Conservation (phyloP, 140 eudicot species). For the Anethum foeniculum region DNA sequence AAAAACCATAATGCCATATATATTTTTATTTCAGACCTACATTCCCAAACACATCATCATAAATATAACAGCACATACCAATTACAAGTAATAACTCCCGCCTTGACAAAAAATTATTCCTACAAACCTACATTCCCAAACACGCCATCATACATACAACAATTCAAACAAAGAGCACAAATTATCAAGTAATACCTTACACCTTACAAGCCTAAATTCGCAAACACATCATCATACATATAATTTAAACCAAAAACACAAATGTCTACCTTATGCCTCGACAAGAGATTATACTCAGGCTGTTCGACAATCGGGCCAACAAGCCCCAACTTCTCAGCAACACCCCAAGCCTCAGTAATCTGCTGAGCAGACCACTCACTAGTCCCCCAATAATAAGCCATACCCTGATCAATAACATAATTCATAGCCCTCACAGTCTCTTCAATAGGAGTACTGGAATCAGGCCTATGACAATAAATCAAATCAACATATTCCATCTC, state of each 20-base stretch:
- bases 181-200: neutral
- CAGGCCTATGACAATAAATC: slow-evolving; percentile 81
- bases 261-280: slow-evolving; percentile 58
- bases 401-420: slow-evolving; percentile 74
- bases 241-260: neutral
- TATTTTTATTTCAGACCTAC: neutral
- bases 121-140: neutral
- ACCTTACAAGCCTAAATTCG: neutral
- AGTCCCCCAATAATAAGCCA: slow-evolving; percentile 92
- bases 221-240: neutral
- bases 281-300: slow-evolving; percentile 82
- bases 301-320: slow-evolving; percentile 83
- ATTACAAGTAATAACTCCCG: neutral
- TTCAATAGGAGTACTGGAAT: slow-evolving; percentile 58
- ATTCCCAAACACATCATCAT: neutral
- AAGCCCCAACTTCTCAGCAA: slow-evolving; percentile 63
- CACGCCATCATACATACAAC: neutral
- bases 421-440: slow-evolving; percentile 97
- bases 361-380: slow-evolving; percentile 98
- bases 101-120: neutral
- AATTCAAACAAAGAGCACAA: neutral
- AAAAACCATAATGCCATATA: neutral
- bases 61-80: neutral
- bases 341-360: slow-evolving; percentile 84
- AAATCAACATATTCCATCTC: slow-evolving; percentile 84